A percentile compares a stretch with the other conserved stretches of the same genome.
phyloP scores from a whole-genome alignment of 2,329 filamentous ascomycete genomes.

The Colletotrichum sojae region DNA sequence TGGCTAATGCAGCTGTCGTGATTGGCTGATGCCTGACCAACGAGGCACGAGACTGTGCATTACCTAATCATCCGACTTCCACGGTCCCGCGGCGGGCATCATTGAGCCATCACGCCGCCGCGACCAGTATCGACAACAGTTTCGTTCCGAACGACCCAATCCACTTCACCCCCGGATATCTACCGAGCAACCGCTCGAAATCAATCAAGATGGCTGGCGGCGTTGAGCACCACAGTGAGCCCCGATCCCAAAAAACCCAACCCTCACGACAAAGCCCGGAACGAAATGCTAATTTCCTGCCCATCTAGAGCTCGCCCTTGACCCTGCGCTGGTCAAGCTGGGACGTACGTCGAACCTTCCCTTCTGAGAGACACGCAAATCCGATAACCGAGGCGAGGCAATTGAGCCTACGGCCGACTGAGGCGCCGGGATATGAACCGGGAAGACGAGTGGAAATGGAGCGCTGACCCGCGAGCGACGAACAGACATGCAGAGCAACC shows the following conservation, averaged over 20 bases:
- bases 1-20: background rate
- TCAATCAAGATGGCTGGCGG: constrained; percentile 41
- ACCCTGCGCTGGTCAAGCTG: constrained; percentile 63
- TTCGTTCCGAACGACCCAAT: constrained; percentile 21
- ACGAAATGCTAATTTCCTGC: constrained; percentile 25
- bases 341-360: constrained; percentile 54
- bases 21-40: constrained; percentile 24
- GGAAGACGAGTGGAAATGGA: background rate
- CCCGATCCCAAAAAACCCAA: constrained; percentile 4
- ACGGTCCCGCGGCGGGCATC: constrained; percentile 1
- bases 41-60: background rate
- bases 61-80: constrained; percentile 35
- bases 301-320: constrained; percentile 58
- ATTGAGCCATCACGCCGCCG: constrained; percentile 15
- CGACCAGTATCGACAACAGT: constrained; percentile 19
- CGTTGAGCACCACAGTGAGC: constrained; percentile 43
- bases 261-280: background rate
- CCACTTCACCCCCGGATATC: background rate
- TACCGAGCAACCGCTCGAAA: constrained; percentile 7
- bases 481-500: constrained; percentile 84
- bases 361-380: too few species aligned
- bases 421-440: background rate
- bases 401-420: background rate
- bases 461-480: constrained; percentile 42
- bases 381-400: background rate